Conservation (phyloP, 176 grass and related monocot genomes). For the Oryza nivara region DNA sequence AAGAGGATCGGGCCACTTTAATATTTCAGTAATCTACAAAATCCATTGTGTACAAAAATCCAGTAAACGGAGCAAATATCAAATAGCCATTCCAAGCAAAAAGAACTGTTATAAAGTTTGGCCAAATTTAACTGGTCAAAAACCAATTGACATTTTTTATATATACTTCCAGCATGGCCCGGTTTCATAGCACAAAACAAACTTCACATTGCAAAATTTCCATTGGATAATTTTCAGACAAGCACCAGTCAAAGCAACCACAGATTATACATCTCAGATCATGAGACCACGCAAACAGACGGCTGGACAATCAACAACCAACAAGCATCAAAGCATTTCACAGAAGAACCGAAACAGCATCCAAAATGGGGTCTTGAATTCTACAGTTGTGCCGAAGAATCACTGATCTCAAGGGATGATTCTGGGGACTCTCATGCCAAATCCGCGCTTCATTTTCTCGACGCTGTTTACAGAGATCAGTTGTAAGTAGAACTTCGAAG, state of each 20-base stretch:
- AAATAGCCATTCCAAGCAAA: too few relatives aligned
- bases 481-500: conserved; percentile 8
- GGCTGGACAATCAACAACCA: neutral
- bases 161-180: neutral
- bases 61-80: too few relatives aligned
- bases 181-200: neutral
- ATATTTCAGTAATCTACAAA: too few relatives aligned
- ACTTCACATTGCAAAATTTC: neutral
- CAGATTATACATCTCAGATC: conserved; percentile 4
- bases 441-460: conserved; percentile 91
- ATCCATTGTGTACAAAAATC: too few relatives aligned
- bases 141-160: neutral
- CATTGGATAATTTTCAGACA: neutral
- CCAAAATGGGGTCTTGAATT: neutral
- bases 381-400: neutral
- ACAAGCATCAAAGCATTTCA: neutral
- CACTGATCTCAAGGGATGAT: conserved; percentile 32
- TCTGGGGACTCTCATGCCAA: conserved; percentile 83
- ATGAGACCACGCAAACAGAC: neutral
- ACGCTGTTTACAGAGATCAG: conserved; percentile 50
- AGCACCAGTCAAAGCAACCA: neutral
- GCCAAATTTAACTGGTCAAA: too few relatives aligned
- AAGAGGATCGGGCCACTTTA: too few relatives aligned
- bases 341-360: neutral
- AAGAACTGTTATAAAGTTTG: too few relatives aligned